Conservation (phyloP, 108 stramenopile genomes). For the Pelagomonas calceolata region DNA sequence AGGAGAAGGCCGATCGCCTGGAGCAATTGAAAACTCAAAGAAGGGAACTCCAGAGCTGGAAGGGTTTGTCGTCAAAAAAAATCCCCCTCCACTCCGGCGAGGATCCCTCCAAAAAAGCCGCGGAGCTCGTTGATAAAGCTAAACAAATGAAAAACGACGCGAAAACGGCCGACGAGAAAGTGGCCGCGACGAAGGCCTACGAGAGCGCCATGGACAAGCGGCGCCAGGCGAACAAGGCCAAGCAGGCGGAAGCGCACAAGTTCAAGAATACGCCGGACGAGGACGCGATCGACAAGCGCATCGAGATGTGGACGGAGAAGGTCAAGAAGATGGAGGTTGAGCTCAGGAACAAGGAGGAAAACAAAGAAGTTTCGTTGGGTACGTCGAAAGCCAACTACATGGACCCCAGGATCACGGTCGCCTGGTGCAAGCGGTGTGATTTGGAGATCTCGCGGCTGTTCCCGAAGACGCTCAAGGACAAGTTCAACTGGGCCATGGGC, state of each 20-base stretch:
- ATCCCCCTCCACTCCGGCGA: slow-evolving; percentile 63
- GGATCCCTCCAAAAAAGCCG: slow-evolving; percentile 45
- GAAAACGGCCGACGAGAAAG: slow-evolving; percentile 81
- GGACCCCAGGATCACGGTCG: slow-evolving; percentile 97
- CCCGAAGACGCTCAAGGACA: slow-evolving; percentile 86
- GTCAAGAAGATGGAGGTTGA: slow-evolving; percentile 80
- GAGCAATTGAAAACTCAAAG: slow-evolving; percentile 73
- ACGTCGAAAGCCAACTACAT: slow-evolving; percentile 98
- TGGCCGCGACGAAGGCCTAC: slow-evolving; percentile 73
- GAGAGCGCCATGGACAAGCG: slow-evolving; percentile 16
- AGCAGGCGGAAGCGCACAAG: slow-evolving; percentile 67
- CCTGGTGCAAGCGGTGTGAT: slow-evolving; percentile 97
- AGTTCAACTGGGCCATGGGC: slow-evolving; percentile 99
- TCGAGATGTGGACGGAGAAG: slow-evolving; percentile 71
- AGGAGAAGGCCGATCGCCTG: slow-evolving; percentile 57
- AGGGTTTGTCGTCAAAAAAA: slow-evolving; percentile 28
- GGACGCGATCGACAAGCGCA: slow-evolving; percentile 65
- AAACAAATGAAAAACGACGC: slow-evolving; percentile 83
- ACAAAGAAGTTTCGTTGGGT: slow-evolving; percentile 92
- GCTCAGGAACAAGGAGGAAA: slow-evolving; percentile 93
- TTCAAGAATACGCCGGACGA: slow-evolving; percentile 71
- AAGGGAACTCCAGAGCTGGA: slow-evolving; percentile 54
- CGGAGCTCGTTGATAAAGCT: slow-evolving; percentile 59
- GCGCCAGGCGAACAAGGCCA: slow-evolving; percentile 32
- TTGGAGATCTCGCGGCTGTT: slow-evolving; percentile 92